A percentile compares a stretch with the other conserved stretches of the same genome.
Evolutionary conservation across 208 protist genomes (phyloP).

Genomic region (Leishmania gerbilli): DNA sequence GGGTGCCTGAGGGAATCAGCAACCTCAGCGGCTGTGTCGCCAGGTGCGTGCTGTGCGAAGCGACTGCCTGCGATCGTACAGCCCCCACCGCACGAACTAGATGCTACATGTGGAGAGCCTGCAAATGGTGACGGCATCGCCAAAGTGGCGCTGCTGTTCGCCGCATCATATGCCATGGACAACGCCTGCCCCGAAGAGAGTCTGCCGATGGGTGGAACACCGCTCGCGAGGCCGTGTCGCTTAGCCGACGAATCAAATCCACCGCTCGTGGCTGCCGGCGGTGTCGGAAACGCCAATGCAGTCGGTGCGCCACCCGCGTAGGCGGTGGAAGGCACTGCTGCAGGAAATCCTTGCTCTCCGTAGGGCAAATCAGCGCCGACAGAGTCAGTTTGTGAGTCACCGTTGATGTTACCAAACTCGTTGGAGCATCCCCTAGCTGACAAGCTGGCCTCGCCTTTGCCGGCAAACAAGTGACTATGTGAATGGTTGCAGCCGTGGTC

Average conservation of each 20-base stretch:
- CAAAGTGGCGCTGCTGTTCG: not conserved
- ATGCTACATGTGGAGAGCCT: not conserved
- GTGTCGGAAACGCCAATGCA: slow-evolving; percentile 5
- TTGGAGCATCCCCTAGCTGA: not conserved
- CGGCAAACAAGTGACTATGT: not conserved
- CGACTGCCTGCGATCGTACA: not conserved
- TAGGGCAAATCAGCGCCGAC: not conserved
- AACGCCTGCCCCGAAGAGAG: not conserved
- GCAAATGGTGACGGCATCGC: too few relatives aligned
- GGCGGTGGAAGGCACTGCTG: not conserved
- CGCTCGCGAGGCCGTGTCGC: not conserved
- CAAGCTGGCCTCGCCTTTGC: not conserved
- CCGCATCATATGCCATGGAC: not conserved
- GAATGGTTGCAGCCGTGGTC: not conserved
- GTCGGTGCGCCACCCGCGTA: not conserved
- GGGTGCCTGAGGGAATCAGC: not conserved
- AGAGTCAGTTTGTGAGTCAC: not conserved
- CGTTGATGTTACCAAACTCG: not conserved
- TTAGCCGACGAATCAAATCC: not conserved
- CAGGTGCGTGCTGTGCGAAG: not conserved
- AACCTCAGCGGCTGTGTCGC: not conserved
- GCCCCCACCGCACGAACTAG: not conserved
- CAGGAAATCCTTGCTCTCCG: not conserved
- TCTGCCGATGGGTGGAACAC: not conserved
- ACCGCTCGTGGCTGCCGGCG: not conserved